Conservation (phyloP, 371 early-diverging fungal genomes). For the Lichtheimia ornata region DNA sequence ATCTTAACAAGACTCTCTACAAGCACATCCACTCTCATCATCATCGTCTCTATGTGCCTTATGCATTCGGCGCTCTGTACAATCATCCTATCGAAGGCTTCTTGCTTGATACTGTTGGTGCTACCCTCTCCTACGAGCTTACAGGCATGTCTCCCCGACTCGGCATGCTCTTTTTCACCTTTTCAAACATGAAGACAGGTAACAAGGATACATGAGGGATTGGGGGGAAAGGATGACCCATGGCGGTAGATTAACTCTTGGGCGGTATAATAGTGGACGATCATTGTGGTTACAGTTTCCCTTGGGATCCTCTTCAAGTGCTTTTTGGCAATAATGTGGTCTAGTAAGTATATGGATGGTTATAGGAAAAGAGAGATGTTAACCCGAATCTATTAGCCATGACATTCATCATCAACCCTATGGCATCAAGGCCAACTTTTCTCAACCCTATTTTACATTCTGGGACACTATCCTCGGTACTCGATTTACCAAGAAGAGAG, state of each 20-base stretch:
- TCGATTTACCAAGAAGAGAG: slow-evolving; percentile 9
- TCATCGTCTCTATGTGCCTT: slow-evolving; percentile 76
- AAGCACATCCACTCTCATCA: slow-evolving; percentile 76
- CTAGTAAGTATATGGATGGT: slow-evolving; percentile 51
- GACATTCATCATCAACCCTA: slow-evolving; percentile 70
- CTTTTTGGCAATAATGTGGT: slow-evolving; percentile 72
- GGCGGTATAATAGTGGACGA: slow-evolving; percentile 65
- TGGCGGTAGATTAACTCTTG: not conserved
- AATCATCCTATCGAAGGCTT: slow-evolving; percentile 83
- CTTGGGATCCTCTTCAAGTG: slow-evolving; percentile 73
- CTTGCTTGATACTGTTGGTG: slow-evolving; percentile 73
- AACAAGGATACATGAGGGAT: slow-evolving; percentile 6
- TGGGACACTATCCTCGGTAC: slow-evolving; percentile 63
- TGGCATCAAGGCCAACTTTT: slow-evolving; percentile 68
- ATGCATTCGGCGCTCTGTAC: slow-evolving; percentile 81
- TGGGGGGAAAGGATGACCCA: not conserved
- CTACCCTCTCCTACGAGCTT: slow-evolving; percentile 63
- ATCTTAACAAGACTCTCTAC: slow-evolving; percentile 70
- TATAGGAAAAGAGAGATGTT: too few species aligned
- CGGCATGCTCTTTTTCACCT: slow-evolving; percentile 66
- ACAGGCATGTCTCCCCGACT: slow-evolving; percentile 72
- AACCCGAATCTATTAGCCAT: slow-evolving; percentile 40
- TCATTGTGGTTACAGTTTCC: slow-evolving; percentile 81
- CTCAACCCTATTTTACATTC: slow-evolving; percentile 76
- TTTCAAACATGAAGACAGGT: slow-evolving; percentile 79